Conservation (phyloP, 2,329 filamentous ascomycete genomes). For the Acrodontium crateriforme region DNA sequence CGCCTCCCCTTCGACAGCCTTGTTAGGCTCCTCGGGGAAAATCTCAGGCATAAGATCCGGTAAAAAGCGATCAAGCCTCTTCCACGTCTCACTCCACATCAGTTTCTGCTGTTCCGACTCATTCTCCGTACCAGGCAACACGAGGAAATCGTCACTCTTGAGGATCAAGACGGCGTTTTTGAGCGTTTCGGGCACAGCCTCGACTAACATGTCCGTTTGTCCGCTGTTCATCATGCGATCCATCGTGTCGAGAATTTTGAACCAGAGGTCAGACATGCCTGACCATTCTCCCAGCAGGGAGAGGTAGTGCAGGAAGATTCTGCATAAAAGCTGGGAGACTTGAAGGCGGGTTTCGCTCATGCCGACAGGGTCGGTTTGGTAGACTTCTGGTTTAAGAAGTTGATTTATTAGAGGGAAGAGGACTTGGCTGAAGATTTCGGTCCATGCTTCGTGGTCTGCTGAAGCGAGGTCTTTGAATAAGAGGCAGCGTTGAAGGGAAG, state of each 20-base stretch:
- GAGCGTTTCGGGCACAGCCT: conserved; percentile 85
- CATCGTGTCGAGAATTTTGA: conserved; percentile 88
- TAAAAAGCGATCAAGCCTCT: conserved; percentile 45
- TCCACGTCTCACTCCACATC: conserved; percentile 49
- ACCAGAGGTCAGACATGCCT: conserved; percentile 82
- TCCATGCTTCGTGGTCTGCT: conserved; percentile 74
- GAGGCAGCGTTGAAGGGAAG: conserved; percentile 70
- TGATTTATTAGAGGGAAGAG: conserved; percentile 81
- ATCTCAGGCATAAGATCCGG: conserved; percentile 45
- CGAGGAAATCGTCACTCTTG: conserved; percentile 74
- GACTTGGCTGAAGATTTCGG: conserved; percentile 84
- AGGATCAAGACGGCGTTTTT: conserved; percentile 96
- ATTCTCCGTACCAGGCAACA: conserved; percentile 41
- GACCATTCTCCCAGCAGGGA: conserved; percentile 73
- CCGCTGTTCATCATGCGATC: conserved; percentile 93
- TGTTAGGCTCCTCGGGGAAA: conserved; percentile 36
- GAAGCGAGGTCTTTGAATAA: conserved; percentile 73
- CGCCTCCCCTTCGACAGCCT: too few species aligned
- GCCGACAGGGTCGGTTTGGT: conserved; percentile 74
- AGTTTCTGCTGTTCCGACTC: conserved; percentile 36
- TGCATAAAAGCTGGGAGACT: conserved; percentile 79
- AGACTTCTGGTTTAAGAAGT: conserved; percentile 86
- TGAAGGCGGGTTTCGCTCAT: conserved; percentile 95
- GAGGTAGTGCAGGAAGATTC: conserved; percentile 89
- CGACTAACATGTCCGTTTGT: conserved; percentile 66